Base-by-base conservation (phyloP, 2,329 filamentous ascomycete species). In the Stenocarpella maydis region DNA sequence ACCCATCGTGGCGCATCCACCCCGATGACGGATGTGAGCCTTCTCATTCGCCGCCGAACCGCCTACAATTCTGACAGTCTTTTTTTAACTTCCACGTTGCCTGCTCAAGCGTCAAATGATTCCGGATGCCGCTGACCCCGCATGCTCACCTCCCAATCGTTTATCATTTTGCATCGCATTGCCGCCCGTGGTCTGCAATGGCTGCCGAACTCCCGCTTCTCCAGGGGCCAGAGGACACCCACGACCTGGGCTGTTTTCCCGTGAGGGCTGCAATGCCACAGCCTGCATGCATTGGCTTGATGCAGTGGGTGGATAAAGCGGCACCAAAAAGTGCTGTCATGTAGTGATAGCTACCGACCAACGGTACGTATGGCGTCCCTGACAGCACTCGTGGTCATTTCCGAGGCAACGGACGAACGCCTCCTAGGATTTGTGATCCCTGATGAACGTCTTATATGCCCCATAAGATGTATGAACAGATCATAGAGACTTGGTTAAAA, bases 11-110 rank as follows among this genome's bases (percentile, higher is more conserved):
- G 65, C 65, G 41, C 65, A 26, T 67, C 41, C 43, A 67, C 43
- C 41, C 21, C 31, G 41, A 58, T 58, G 52, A 58, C 52, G 52
- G 58, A 67, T 67, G 39, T 67, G 34, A 58, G 65, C 65, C 5
- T 41, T 67, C 21, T 58, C 65, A 67, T 67, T 67, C 65, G 65
- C 39, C 65, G 52, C 41, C 65, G 52, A 67, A 67, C 65, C 65
- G 65, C 65, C 65, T 50, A 67, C 41, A 21, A 50, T 41, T 17
- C 28, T 41, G 28, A 45, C 31, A 26, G 28, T 67, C 65, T 67
- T 67, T 58, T 67, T 67, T 58, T 67, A 67, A n/a, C 65, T 47
- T 39, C 65, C 65, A 67, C 52, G 21, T 15, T 45, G 21, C 52
- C 53, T 58, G 52, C 65, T 41, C 12, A 41, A 47, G 52, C 52